Base-by-base conservation (phyloP, 2,329 filamentous ascomycete genomes). In the Camptophora hylomeconis region DNA sequence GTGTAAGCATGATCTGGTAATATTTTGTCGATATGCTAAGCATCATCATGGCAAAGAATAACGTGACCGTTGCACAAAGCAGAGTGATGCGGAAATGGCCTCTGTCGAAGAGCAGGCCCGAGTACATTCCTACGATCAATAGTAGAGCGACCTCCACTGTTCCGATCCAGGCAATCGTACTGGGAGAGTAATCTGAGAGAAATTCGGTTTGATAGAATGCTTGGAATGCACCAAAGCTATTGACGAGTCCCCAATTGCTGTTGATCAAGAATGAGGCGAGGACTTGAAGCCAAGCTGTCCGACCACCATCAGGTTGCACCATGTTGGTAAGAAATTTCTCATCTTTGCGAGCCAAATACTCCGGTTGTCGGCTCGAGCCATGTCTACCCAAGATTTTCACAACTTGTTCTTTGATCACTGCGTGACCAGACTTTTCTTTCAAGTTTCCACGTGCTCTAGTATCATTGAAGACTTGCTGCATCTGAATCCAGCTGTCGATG, bases 1-100 rank as follows among this genome's bases (percentile, higher is more conserved):
- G 65, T 0, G 54, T 53, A 6, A 69, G 59, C 50, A 69, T 60
- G 40, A 68, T 54, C 5, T 69, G 64, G 49, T 56, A 70, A 37
- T 68, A 69, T 17, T 52, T 31, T 3, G 44, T 53, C 40, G 61
- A 65, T 5, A 56, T 40, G 28, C 37, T 39, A 8, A 33, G 36
- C 33, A 46, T 41, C 35, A 46, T 42, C 16, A 48, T 33, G 17
- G 38, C 20, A 28, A 40, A 40, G 13, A 41, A 28, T 10, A 32
- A 36, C 7, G 35, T 14, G 5, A 38, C 17, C 5, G 31, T 29
- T 10, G 34, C 32, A n/a, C n/a, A n/a, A n/a, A n/a, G n/a, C n/a
- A n/a, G n/a, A n/a, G n/a, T n/a, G n/a, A n/a, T n/a, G n/a, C n/a
- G n/a, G n/a, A 65, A 56, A 35, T 63, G 61, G 11, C 64, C 64